Base-by-base conservation (phyloP, 352 stramenopile species). In the Pythium biforme region DNA sequence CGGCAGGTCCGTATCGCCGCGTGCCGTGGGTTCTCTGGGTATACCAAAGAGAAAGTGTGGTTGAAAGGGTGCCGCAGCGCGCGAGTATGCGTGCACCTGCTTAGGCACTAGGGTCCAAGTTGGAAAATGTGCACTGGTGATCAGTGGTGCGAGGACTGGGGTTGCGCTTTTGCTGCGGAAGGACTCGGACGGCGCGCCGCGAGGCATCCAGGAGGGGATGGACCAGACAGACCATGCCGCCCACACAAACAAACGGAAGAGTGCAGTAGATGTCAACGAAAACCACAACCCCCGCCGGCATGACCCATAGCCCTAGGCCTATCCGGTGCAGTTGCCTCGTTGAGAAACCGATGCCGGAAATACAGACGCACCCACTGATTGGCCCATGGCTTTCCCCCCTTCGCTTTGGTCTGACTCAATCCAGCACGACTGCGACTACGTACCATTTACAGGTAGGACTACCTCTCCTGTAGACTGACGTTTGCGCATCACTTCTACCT, bases 381-480 rank as follows among this genome's bases (percentile, higher is more conserved):
- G 64, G 64, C 49, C 59, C 47, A 23, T 20, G 64, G 39, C n/a
- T 9, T 15, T 51, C 4, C 46, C 62, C 57, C 43, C 12, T 33
- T 71, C 64, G 50, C 64, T 71, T 66, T 62, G 41, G 46, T 71
- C 64, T 71, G 64, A 71, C 64, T 71, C 43, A 56, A 55, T 71
- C 52, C 43, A 55, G 22, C 34, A 47, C 25, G 45, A 54, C 14
- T 41, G 29, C 37, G 37, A n/a, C 5, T n/a, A n/a, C 37, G 19
- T 59, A 22, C 10, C 61, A 69, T 41, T 64, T 69, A 22, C 48
- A 43, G 62, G 62, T 69, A 54, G 4, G 26, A 14, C 14, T 47
- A 5, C 39, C 12, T 14, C n/a, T 37, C n/a, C 29, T 31, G 27
- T 56, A 11, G 19, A 37, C 34, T 31, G 57, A 48, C 57, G 23